These are phyloP conservation scores for Grosmannia clavigera DNA, from an alignment of 2,329 filamentous ascomycete genomes.

Conservation along the genomic window DNA sequence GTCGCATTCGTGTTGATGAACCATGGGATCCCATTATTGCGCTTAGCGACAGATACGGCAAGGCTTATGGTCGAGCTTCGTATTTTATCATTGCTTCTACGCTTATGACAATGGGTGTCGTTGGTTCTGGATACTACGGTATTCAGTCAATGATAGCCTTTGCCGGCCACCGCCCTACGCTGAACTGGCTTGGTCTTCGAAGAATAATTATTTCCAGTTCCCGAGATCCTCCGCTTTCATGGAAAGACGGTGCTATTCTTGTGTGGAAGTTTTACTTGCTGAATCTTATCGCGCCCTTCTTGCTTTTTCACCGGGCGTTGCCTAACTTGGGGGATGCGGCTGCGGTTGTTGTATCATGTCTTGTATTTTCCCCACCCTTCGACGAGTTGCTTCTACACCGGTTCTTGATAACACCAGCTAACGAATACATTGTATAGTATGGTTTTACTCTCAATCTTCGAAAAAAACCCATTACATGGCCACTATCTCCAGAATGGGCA, in stretches of 20 bases:
- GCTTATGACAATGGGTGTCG: constrained; percentile 35
- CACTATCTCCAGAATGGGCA: constrained; percentile 39
- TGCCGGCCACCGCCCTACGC: constrained; percentile 33
- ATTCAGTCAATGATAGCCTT: constrained; percentile 37
- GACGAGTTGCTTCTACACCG: background rate
- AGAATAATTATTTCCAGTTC: background rate
- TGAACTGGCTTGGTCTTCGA: constrained; percentile 25
- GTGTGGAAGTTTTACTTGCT: constrained; percentile 20
- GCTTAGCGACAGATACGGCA: constrained; percentile 46
- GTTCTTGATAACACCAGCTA: background rate
- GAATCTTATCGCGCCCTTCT: constrained; percentile 32
- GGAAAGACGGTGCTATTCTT: constrained; percentile 8
- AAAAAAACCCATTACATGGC: constrained; percentile 37
- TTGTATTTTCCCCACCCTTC: constrained; percentile 20
- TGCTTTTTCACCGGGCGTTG: constrained; percentile 31
- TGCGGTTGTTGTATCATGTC: constrained; percentile 27
- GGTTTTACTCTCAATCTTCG: constrained; percentile 32
- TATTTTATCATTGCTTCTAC: constrained; percentile 55
- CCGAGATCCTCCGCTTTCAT: background rate
- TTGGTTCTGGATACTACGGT: constrained; percentile 42
- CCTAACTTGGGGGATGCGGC: constrained; percentile 29
- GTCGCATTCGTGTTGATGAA: constrained; percentile 62
- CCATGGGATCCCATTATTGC: constrained; percentile 63
- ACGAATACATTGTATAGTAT: constrained; percentile 24
- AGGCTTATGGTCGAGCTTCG: constrained; percentile 38